Conservation (phyloP, 75 land plant genomes). For the Cunninghamia lanceolata region DNA sequence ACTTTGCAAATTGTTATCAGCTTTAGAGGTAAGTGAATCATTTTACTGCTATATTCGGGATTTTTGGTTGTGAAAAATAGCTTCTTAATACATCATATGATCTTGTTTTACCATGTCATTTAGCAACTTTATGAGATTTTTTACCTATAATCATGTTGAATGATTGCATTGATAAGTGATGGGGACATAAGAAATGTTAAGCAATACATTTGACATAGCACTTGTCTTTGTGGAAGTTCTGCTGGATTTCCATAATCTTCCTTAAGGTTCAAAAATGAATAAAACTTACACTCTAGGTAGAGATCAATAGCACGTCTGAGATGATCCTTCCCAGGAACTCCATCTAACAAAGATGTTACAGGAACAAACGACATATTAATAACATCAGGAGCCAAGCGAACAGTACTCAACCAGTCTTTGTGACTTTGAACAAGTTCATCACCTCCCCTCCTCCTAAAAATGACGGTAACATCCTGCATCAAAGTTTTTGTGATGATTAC, state of each 20-base stretch:
- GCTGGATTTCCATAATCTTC: neutral
- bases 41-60: neutral
- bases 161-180: neutral
- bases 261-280: neutral
- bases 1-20: neutral
- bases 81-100: neutral
- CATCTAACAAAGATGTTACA: slow-evolving; percentile 19
- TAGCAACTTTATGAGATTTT: neutral
- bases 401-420: slow-evolving; percentile 17
- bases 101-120: neutral
- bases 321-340: slow-evolving; percentile 20
- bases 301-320: slow-evolving; percentile 34
- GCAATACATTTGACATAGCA: neutral
- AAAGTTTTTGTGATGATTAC: neutral
- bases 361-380: slow-evolving; percentile 29
- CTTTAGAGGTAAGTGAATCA: neutral
- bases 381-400: slow-evolving; percentile 23
- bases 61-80: neutral
- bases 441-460: slow-evolving; percentile 38
- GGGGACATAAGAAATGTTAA: neutral
- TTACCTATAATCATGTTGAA: neutral
- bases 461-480: slow-evolving; percentile 32
- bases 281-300: slow-evolving; percentile 27
- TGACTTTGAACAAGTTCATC: slow-evolving; percentile 27
- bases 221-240: neutral